Evolutionary conservation across 1,284 basidiomycete species (phyloP).

Genomic region (Cystobasidiaceae sp.): DNA sequence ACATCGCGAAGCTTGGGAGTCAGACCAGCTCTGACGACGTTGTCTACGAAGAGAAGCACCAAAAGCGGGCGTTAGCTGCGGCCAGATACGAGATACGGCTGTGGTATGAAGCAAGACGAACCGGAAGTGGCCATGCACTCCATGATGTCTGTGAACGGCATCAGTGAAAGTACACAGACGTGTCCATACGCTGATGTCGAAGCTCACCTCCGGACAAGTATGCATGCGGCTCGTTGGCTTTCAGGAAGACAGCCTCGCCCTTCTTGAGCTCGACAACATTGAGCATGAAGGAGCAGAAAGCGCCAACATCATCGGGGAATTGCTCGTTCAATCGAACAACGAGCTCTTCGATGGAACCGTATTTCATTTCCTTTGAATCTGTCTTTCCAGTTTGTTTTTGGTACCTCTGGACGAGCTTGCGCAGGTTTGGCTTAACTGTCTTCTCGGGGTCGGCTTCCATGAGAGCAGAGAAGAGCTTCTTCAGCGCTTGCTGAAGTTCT

Average conservation of each 20-base stretch:
- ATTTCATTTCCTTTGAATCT: slow-evolving; percentile 47
- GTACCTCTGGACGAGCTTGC: slow-evolving; percentile 62
- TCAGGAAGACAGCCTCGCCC: slow-evolving; percentile 89
- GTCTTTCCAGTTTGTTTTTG: slow-evolving; percentile 48
- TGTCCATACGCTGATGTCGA: background rate
- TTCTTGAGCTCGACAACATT: slow-evolving; percentile 75
- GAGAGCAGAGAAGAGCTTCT: slow-evolving; percentile 69
- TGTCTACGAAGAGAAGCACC: slow-evolving; percentile 58
- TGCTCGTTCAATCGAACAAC: slow-evolving; percentile 69
- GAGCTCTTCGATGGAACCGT: slow-evolving; percentile 57
- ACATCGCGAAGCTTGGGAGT: slow-evolving; percentile 95
- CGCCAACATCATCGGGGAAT: slow-evolving; percentile 88
- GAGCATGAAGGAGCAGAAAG: slow-evolving; percentile 86
- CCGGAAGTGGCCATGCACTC: slow-evolving; percentile 51
- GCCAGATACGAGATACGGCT: background rate
- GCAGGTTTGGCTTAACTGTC: slow-evolving; percentile 56
- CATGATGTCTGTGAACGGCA: slow-evolving; percentile 66
- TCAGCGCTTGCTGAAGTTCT: slow-evolving; percentile 54
- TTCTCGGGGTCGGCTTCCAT: slow-evolving; percentile 64
- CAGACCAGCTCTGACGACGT: slow-evolving; percentile 95
- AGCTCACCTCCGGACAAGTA: slow-evolving; percentile 82
- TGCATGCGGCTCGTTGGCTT: slow-evolving; percentile 94
- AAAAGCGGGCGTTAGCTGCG: background rate
- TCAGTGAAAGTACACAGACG: background rate
- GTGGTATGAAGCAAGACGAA: slow-evolving; percentile 1